Evolutionary conservation across 352 stramenopile species (phyloP), one percentile per base, ranked within the genome.

Genomic region (Phytophthora foliorum): DNA sequence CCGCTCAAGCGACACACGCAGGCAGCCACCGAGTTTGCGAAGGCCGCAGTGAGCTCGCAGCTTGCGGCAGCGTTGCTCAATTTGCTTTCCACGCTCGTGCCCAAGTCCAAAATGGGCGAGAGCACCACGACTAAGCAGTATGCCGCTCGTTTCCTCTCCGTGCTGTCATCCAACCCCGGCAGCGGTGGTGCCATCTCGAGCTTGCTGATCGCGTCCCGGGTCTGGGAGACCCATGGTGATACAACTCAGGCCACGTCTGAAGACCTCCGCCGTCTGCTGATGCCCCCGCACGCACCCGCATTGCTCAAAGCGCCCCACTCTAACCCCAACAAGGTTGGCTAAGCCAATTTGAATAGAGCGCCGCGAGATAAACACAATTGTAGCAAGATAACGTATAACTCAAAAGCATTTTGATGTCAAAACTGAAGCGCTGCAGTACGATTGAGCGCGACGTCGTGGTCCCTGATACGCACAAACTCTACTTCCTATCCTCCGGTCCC

Each of bases 271-370:
- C 87, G 86, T 36, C 71, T 94, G 57, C 77, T 96, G 7, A 75
- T 93, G 17, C 77, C 84, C 8, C 89, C 89, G 1, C 78, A 93
- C 31, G 87, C 89, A 1, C 89, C 89, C 10, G 80, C 84, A 48
- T 63, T 96, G 72, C 74, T 96, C 17, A 94, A 94, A 50, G 78
- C 83, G 2, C 81, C 92, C 31, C 86, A 94, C 29, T 84, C 87
- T 6, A 96, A 96, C 59, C 86, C 87, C n/a, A 89, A 96, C 46
- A 92, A 92, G 68, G 90, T 96, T 34, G 89, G 87, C 6, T 93
- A 78, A 65, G 87, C 6, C 92, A 78, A 53, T 57, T 64, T 55
- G 21, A 57, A 51, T 44, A 61, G 39, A 64, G 55, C 44, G 29
- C 19, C 22, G 39, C 41, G 57, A 67, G 27, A 63, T 64, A 56